phyloP scores from a whole-genome alignment of 345 rosid species.

The Boechera divaricarpa region DNA sequence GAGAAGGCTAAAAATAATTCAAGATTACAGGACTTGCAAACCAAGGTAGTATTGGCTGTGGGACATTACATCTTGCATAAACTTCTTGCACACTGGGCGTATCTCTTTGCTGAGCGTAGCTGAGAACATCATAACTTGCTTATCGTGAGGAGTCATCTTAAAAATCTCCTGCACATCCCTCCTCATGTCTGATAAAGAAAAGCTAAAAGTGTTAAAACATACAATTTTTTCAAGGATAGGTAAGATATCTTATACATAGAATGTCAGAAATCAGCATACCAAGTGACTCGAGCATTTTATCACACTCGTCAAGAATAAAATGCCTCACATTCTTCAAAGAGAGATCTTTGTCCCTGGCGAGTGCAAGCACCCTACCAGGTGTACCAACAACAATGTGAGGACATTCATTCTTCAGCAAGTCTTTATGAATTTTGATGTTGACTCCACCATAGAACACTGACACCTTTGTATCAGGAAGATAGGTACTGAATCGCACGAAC shows the following conservation, averaged over 20 bases:
- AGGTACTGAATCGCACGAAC: conserved; percentile 96
- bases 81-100: conserved; percentile 99
- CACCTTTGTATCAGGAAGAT: conserved; percentile 86
- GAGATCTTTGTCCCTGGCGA: conserved; percentile 91
- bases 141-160: conserved; percentile 98
- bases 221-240: not conserved
- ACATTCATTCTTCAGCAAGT: conserved; percentile 93
- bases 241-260: not conserved
- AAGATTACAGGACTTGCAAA: conserved; percentile 56
- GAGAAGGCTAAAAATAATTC: conserved; percentile 54
- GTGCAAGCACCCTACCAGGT: conserved; percentile 91
- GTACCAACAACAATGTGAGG: conserved; percentile 99
- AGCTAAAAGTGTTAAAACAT: not conserved
- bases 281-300: conserved; percentile 99
- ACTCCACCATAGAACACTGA: conserved; percentile 99
- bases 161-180: conserved; percentile 99
- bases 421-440: conserved; percentile 86
- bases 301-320: conserved; percentile 99
- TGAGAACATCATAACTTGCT: conserved; percentile 99
- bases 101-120: conserved; percentile 99
- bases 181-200: conserved; percentile 70
- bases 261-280: conserved; percentile 47
- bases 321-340: conserved; percentile 99
- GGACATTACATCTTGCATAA: conserved; percentile 99
- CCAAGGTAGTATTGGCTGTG: conserved; percentile 63